phyloP scores from a whole-genome alignment of 2,329 filamentous ascomycete species.

The Seiridium cupressi region DNA sequence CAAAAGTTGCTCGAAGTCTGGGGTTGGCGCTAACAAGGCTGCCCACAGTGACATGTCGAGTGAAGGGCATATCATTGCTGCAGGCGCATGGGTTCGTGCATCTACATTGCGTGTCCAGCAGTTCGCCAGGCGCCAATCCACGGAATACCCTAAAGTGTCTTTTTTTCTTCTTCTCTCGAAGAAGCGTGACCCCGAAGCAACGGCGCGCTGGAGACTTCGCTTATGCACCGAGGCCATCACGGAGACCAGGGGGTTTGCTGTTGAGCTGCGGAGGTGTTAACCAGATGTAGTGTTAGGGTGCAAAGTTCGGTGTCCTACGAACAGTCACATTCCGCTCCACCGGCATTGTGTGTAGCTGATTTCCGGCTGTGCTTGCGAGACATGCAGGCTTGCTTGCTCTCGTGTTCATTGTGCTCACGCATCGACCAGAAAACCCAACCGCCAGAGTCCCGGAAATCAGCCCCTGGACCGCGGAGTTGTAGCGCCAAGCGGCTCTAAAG shows the following conservation, averaged over 20 bases:
- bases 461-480: too few relatives aligned
- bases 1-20: too few relatives aligned
- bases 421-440: too few relatives aligned
- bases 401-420: too few relatives aligned
- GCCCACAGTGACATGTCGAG: neutral
- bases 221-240: neutral
- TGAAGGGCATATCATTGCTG: neutral
- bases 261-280: neutral
- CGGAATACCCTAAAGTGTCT: neutral
- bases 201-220: neutral
- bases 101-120: neutral
- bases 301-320: neutral
- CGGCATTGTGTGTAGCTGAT: neutral
- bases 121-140: neutral
- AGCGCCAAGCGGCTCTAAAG: too few relatives aligned
- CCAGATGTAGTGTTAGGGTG: neutral
- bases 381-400: too few relatives aligned
- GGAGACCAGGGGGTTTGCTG: neutral
- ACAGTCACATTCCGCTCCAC: neutral
- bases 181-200: neutral
- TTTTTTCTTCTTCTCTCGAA: neutral
- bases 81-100: neutral
- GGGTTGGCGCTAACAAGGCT: too few relatives aligned
- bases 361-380: neutral
- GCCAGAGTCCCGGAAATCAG: too few relatives aligned